Percentiles rank a stretch among this genome's conserved stretches.
Evolutionary conservation across 768 basidiomycete species (phyloP).

Genomic region (Tulasnella sp.): DNA sequence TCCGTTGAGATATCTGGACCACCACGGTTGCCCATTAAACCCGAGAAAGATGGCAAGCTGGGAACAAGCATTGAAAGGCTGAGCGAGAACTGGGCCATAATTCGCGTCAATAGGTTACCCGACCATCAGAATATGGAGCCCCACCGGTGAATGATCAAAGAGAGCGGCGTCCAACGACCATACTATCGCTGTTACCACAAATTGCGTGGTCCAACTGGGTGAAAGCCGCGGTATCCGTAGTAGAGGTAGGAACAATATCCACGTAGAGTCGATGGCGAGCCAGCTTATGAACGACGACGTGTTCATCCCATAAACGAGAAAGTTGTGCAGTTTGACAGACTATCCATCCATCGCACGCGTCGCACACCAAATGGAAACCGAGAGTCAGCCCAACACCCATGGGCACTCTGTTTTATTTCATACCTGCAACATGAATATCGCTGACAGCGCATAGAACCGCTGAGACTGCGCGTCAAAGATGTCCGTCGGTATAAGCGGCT

Average conservation of each 20-base stretch:
- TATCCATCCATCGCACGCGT: constrained; percentile 26
- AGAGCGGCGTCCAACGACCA: constrained; percentile 23
- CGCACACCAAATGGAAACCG: background rate
- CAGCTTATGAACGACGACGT: constrained; percentile 37
- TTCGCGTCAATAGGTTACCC: background rate
- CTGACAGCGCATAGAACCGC: constrained; percentile 62
- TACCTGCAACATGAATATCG: constrained; percentile 70
- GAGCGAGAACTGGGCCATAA: background rate
- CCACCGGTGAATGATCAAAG: constrained; percentile 22
- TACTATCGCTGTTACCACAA: constrained; percentile 18
- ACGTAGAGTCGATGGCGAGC: constrained; percentile 22
- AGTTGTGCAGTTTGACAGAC: constrained; percentile 69
- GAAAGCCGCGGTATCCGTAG: constrained; percentile 29
- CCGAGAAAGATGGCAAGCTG: constrained; percentile 13
- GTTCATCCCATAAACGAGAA: constrained; percentile 41
- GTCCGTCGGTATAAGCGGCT: constrained; percentile 58
- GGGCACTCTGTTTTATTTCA: constrained; percentile 17
- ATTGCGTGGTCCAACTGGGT: constrained; percentile 21
- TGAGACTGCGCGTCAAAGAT: constrained; percentile 69
- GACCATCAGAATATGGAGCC: background rate
- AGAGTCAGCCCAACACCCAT: background rate
- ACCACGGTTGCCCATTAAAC: constrained; percentile 6
- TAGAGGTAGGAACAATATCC: constrained; percentile 22
- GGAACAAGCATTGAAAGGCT: background rate
- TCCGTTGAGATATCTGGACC: constrained; percentile 17